Evolutionary conservation across 805 yeast genomes (phyloP).

Genomic region (Candida dendrica): DNA sequence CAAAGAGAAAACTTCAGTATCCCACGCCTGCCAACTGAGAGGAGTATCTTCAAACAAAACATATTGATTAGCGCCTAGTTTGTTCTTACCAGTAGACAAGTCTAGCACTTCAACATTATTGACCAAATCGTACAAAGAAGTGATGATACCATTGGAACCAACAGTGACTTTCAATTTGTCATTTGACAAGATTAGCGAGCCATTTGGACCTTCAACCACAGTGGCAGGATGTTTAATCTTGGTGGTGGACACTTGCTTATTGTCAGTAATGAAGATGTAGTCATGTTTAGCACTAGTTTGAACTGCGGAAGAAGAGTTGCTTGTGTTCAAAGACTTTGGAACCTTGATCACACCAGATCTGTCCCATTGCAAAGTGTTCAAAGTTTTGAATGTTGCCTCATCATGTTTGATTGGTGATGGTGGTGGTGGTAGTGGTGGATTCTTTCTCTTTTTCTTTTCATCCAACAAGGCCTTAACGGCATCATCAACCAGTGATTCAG

Average conservation of each 20-base stretch:
- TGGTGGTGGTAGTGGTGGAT: background rate
- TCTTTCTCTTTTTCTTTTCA: conserved; percentile 2
- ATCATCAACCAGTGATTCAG: conserved; percentile 42
- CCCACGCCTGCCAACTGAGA: conserved; percentile 93
- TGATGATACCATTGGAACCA: conserved; percentile 47
- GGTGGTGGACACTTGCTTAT: conserved; percentile 6
- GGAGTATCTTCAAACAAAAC: conserved; percentile 88
- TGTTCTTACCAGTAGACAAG: conserved; percentile 41
- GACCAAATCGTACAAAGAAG: conserved; percentile 54
- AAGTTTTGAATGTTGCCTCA: background rate
- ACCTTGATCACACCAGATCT: conserved; percentile 35
- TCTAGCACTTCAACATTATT: conserved; percentile 64
- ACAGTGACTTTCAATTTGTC: conserved; percentile 52
- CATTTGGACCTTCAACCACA: conserved; percentile 33
- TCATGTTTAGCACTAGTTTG: conserved; percentile 15
- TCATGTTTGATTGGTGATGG: background rate
- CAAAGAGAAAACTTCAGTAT: conserved; percentile 83
- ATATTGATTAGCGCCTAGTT: conserved; percentile 71
- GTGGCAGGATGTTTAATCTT: conserved; percentile 41
- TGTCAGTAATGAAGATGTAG: conserved; percentile 11
- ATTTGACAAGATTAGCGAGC: conserved; percentile 48
- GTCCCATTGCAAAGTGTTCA: conserved; percentile 64
- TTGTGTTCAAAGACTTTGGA: conserved; percentile 12
- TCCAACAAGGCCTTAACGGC: conserved; percentile 40
- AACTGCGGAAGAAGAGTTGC: background rate